phyloP scores from a whole-genome alignment of 2,329 filamentous ascomycete genomes.

The Aspergillus ustus region DNA sequence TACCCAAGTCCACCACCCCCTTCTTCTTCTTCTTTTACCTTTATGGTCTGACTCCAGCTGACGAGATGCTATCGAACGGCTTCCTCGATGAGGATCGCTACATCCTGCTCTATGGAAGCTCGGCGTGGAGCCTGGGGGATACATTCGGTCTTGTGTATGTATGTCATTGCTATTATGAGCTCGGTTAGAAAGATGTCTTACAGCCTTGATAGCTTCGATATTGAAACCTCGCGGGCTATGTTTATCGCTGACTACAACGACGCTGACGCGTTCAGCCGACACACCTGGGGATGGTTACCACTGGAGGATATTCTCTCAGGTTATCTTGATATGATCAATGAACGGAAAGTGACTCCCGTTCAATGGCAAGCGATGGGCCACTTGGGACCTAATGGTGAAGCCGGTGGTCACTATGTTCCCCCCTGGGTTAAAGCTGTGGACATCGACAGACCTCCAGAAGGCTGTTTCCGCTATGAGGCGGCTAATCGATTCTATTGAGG shows the following conservation, averaged over 20 bases:
- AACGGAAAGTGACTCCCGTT: slow-evolving; percentile 10
- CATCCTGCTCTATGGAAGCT: too few species aligned
- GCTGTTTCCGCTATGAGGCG: slow-evolving; percentile 1
- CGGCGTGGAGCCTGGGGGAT: too few species aligned
- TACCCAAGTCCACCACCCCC: not conserved
- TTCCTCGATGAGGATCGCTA: too few species aligned
- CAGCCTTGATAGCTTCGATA: not conserved
- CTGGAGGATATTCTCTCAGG: slow-evolving; percentile 14
- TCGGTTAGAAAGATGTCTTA: not conserved
- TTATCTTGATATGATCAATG: slow-evolving; percentile 14
- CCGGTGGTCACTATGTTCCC: too few species aligned
- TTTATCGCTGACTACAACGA: slow-evolving; percentile 6
- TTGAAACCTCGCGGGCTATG: not conserved
- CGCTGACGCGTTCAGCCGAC: not conserved
- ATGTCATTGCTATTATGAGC: too few species aligned
- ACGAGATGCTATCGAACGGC: too few species aligned
- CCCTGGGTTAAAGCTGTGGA: slow-evolving; percentile 6
- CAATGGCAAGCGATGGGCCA: not conserved
- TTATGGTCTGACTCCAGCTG: not conserved
- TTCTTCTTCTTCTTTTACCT: not conserved
- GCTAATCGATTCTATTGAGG: slow-evolving; percentile 2
- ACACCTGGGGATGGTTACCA: slow-evolving; percentile 9
- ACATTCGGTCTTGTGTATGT: too few species aligned
- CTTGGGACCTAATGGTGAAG: not conserved
- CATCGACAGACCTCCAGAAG: slow-evolving; percentile 1